Conservation (phyloP, 257 asterid species). For the Scutellaria barbata region DNA sequence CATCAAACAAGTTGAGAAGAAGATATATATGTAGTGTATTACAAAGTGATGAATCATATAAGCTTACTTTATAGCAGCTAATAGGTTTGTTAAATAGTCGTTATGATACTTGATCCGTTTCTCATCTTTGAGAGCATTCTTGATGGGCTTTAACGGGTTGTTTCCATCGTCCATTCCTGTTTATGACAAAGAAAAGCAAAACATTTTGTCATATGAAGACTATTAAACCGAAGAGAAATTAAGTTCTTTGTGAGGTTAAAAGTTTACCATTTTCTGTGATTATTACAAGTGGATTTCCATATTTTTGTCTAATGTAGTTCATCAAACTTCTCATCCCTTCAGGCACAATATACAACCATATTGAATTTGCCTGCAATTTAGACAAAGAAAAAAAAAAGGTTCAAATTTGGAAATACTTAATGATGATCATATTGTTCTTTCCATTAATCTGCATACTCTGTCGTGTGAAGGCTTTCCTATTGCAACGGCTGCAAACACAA, state of each 20-base stretch:
- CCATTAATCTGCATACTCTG: conserved; percentile 29
- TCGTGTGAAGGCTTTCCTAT: conserved; percentile 40
- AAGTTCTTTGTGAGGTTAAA: neutral
- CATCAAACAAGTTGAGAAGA: neutral
- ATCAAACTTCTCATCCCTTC: conserved; percentile 73
- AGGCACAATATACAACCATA: conserved; percentile 91
- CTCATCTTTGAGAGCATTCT: conserved; percentile 63
- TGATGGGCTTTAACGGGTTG: conserved; percentile 42
- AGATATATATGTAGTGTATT: too few species aligned
- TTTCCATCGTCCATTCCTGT: conserved; percentile 91
- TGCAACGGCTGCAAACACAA: conserved; percentile 38
- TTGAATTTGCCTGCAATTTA: conserved; percentile 72
- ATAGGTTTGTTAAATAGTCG: conserved; percentile 65
- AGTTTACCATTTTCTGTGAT: conserved; percentile 84
- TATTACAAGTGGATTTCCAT: conserved; percentile 70
- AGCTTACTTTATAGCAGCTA: conserved; percentile 75
- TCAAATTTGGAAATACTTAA: neutral
- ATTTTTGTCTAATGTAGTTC: conserved; percentile 72
- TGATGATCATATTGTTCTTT: neutral
- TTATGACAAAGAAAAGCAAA: neutral
- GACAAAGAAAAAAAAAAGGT: neutral
- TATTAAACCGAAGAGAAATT: neutral
- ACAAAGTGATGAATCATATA: neutral
- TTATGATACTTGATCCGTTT: conserved; percentile 79
- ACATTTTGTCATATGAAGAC: neutral